phyloP scores from a whole-genome alignment of 1,284 basidiomycete species.

The Wallemia mellicola region DNA sequence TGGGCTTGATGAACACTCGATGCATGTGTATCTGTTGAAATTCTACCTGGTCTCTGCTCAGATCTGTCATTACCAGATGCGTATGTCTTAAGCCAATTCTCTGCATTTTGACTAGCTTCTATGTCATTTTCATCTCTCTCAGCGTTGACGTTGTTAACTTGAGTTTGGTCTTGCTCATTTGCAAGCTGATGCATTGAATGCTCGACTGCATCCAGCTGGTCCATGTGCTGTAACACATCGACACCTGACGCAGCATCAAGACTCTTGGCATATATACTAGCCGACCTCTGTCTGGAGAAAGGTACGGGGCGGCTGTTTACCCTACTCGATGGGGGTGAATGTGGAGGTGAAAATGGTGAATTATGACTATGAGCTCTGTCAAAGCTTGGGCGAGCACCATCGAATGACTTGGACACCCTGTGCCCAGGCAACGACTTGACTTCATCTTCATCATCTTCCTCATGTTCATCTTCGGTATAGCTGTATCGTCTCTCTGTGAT shows the following conservation, averaged over 20 bases:
- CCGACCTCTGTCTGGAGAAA: neutral
- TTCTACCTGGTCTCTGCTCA: neutral
- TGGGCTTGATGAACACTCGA: neutral
- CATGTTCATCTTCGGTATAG: neutral
- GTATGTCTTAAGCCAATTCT: neutral
- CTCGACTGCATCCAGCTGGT: neutral
- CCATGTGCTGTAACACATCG: constrained; percentile 1
- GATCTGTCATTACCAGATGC: neutral
- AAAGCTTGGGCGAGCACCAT: neutral
- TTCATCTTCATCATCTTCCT: constrained; percentile 5
- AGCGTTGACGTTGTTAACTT: neutral
- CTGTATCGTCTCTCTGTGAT: neutral
- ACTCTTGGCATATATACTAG: constrained; percentile 1
- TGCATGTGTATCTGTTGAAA: neutral
- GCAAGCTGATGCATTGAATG: constrained; percentile 1
- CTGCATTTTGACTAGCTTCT: neutral
- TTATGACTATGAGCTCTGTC: neutral
- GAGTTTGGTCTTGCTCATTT: neutral
- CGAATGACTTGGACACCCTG: neutral
- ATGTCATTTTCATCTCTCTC: neutral
- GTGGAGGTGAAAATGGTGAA: neutral
- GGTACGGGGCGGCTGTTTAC: constrained; percentile 1
- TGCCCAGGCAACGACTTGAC: constrained; percentile 8
- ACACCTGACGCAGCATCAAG: constrained; percentile 1
- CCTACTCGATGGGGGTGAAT: neutral